These are phyloP conservation scores for Incumbomyces lentus DNA, from an alignment of 2,329 filamentous ascomycete species.

Conservation along the genomic window DNA sequence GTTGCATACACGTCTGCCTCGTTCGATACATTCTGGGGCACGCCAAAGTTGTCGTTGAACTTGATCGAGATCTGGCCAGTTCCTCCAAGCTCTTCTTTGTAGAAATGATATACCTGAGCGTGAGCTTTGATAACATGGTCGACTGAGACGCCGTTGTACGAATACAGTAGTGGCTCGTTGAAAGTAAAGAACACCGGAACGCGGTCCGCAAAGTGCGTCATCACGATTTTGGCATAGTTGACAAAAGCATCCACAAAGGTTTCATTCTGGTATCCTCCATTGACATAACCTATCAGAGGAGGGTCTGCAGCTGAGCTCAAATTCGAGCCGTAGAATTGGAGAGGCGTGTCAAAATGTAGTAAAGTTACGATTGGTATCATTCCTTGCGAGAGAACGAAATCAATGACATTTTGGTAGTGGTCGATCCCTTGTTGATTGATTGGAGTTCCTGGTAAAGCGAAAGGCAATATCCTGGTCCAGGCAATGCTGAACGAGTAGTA, in stretches of 20 bases:
- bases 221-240: slow-evolving; percentile 30
- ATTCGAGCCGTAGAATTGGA: slow-evolving; percentile 15
- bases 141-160: slow-evolving; percentile 27
- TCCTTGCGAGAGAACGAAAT: slow-evolving; percentile 32
- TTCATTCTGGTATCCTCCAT: slow-evolving; percentile 25
- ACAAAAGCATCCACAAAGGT: slow-evolving; percentile 23
- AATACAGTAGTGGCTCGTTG: slow-evolving; percentile 32
- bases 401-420: slow-evolving; percentile 41
- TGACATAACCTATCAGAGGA: slow-evolving; percentile 15
- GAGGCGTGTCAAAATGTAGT: slow-evolving; percentile 15
- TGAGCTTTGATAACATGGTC: slow-evolving; percentile 30
- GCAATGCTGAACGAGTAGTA: slow-evolving; percentile 38
- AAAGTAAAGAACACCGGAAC: slow-evolving; percentile 35
- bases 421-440: slow-evolving; percentile 37
- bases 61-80: slow-evolving; percentile 26
- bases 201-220: slow-evolving; percentile 29
- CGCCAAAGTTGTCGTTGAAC: slow-evolving; percentile 29
- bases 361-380: slow-evolving; percentile 38
- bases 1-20: slow-evolving; percentile 22
- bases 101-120: slow-evolving; percentile 30
- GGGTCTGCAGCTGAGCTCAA: slow-evolving; percentile 7
- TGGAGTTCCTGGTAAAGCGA: slow-evolving; percentile 32
- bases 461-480: slow-evolving; percentile 41
- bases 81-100: slow-evolving; percentile 24
- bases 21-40: slow-evolving; percentile 22